Percentiles rank a stretch among this genome's conserved stretches.
These are phyloP conservation scores for Starmera quercuum DNA, from an alignment of 805 yeast species.

Conservation along the genomic window DNA sequence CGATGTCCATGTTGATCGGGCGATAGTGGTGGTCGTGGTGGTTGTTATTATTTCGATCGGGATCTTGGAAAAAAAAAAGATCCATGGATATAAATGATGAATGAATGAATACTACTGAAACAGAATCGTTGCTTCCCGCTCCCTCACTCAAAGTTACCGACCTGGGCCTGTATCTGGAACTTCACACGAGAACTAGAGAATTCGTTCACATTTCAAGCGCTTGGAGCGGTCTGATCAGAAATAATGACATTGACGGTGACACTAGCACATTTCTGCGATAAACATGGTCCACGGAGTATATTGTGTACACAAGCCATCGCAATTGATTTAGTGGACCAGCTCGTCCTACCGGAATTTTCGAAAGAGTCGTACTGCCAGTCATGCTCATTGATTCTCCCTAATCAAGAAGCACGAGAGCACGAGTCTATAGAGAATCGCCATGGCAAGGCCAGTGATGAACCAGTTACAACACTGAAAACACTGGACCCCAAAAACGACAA, in stretches of 20 bases:
- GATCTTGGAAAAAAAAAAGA: not conserved
- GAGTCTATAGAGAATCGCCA: too few relatives aligned
- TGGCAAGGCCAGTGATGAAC: too few relatives aligned
- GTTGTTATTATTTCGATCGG: not conserved
- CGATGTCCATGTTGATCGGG: constrained; percentile 1
- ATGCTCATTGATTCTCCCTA: constrained; percentile 49
- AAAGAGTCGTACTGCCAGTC: constrained; percentile 50
- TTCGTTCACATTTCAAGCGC: too few relatives aligned
- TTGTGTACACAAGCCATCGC: constrained; percentile 48
- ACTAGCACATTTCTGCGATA: constrained; percentile 70
- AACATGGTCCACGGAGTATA: constrained; percentile 65
- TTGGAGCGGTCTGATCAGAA: too few relatives aligned
- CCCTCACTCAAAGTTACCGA: too few relatives aligned
- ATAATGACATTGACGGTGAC: constrained; percentile 39
- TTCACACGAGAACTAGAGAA: too few relatives aligned
- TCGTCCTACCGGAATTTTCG: constrained; percentile 31
- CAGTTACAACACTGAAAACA: constrained; percentile 27
- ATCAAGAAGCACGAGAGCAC: constrained; percentile 11
- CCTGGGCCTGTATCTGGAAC: too few relatives aligned
- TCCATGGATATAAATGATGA: too few relatives aligned
- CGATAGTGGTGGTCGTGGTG: not conserved
- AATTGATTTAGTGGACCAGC: constrained; percentile 11
- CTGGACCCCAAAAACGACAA: constrained; percentile 5
- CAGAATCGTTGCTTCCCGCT: too few relatives aligned
- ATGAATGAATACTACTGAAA: too few relatives aligned